Evolutionary conservation across 2,329 filamentous ascomycete species (phyloP), one percentile per base, ranked within the genome.

Genomic region (Colletotrichum abscissum): DNA sequence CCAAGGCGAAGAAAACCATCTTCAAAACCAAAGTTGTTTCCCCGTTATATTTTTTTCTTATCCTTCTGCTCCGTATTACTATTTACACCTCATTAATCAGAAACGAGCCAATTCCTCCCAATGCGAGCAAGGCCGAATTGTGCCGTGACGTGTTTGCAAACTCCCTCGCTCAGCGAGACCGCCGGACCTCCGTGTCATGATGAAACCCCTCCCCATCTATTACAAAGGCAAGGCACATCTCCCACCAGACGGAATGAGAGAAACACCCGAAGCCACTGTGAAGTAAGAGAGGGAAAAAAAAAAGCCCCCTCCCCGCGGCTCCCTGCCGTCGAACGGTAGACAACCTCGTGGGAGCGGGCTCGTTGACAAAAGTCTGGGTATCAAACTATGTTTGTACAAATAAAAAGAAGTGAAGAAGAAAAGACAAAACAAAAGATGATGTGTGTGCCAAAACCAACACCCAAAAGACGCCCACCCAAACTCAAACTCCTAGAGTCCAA

Each of bases 371-470:
- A 63, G 56, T 28, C 62, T 64, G 72, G 72, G 69, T 73, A 74
- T 74, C 72, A 68, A 74, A 73, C 69, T 73, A 46, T 55, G 42
- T 67, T 72, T 64, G 54, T 72, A 72, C 55, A 66, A 65, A 62
- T 66, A 60, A 63, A 70, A 62, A 60, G 33, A 5, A 33, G 42
- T 12, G 16, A 14, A 26, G n/a, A 55, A 26, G 38, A 55, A 62
- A 72, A 57, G 55, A 19, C 26, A 56, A 56, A 67, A 30, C 56
- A 46, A 49, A 66, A 65, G 3, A 59, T 55, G 26, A 24, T 38
- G 19, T 26, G 9, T 22, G 35, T 14, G 33, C 22, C 54, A 24
- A 16, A 30, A 16, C 33, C 52, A 63, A 63, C 54, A 60, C 70
- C 55, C 46, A 26, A 49, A 59, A 28, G 14, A 58, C 54, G 54